Evolutionary conservation across 345 rosid species (phyloP), one percentile per base, ranked within the genome.

Genomic region (Excoecaria agallocha): DNA sequence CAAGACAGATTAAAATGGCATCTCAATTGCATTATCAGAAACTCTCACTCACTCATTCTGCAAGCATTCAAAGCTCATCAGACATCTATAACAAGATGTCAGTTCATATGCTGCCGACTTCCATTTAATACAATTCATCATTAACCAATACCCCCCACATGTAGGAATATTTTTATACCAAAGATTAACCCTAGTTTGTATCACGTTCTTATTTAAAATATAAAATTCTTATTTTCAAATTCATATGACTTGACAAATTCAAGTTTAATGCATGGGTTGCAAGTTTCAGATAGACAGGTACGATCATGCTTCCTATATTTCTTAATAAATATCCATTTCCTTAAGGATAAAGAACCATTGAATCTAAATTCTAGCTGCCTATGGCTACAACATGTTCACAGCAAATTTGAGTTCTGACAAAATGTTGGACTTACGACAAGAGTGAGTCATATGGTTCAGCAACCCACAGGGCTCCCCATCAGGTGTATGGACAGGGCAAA

Each of bases 391-490:
- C 61, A 49, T 19, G 55, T 38, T n/a, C 66, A 51, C 11, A 20
- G 19, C 7, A 43, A 15, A 68, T 20, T 55, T 62, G 50, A 65
- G 24, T 2, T 41, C 9, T 43, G 11, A 19, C 15, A 55, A 30
- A 49, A 72, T 38, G 12, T 58, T 12, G 4, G 49, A 88, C 97
- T 92, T 85, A 94, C 98, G 85, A 76, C 97, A 86, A 73, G 81
- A 77, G 83, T 86, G 71, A 24, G 99, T 87, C 98, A 94, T 92
- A 78, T 94, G 99, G 77, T 94, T 94, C 77, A 94, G 83, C 84
- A 95, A 84, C 45, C 98, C 99, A 82, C 99, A 95, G 43, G 99
- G 98, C 77, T 89, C 97, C 38, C 99, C 99, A 89, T 95, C 98
- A 76, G 99, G 99, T 60, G 99, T 95, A 83, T 91, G 98, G 66